Base-by-base conservation (phyloP, 208 protist genomes). In the Acanthamoeba lenticulata region DNA sequence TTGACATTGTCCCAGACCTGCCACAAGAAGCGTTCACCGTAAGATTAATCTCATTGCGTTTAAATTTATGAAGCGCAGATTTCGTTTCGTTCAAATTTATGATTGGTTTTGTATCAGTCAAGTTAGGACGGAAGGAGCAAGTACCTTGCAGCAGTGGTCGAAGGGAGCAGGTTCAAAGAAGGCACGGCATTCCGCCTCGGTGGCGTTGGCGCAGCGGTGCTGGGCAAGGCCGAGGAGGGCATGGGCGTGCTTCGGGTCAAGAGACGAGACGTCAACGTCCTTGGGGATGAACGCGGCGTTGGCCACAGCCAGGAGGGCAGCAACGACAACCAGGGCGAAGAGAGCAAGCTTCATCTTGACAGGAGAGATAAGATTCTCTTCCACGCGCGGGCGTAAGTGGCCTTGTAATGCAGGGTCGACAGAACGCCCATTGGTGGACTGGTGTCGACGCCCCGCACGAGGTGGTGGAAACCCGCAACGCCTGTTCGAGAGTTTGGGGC, bases 71-170 rank as follows among this genome's bases (percentile, higher is more conserved):
- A 27, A 57, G 49, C 15, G 15, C 19, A 57, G 24, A 1, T 27
- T 57, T 13, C 13, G 1, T 27, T 57, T 21, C 55, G 17, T 7
- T 11, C 13, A 62, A 4, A 62, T 57, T 27, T 27, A 57, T 57
- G 24, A 24, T 57, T 52, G 15, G 5, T 69, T 69, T 29, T 34
- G 5, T 69, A 29, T 36, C 60, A 69, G 27, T 69, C 24, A 69
- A 69, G 32, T 29, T 72, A 29, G 60, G 4, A 2, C 55, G 55
- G 52, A 60, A 49, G 67, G 67, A 44, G 17, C 17, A 19, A 4
- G 74, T n/a, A 83, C 74, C 74, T 83, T 83, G 74, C 74, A 83
- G 74, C 74, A 83, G 4, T 83, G 74, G 19, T 83, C 74, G 74
- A 83, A 83, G 40, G 74, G 74, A 40, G 74, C 36, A 19, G 74